Base-by-base conservation (phyloP, 1,284 basidiomycete genomes). In the Peniophora sp. region DNA sequence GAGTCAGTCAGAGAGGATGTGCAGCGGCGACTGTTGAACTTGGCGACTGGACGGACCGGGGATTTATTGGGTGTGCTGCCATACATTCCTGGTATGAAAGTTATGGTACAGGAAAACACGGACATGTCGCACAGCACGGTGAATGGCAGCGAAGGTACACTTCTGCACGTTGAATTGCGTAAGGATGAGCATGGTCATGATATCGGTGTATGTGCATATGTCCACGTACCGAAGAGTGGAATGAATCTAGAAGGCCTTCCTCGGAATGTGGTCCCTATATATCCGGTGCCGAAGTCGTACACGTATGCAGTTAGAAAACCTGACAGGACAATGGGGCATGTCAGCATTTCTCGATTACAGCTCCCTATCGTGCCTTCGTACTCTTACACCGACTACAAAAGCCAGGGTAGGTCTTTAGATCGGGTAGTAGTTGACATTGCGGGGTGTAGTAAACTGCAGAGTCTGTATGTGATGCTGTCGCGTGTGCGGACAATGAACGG, bases 361-460 rank as follows among this genome's bases (percentile, higher is more conserved):
- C 23, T 61, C 2, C 60, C 58, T 16, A 11, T 61, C 10, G 54
- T 61, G 16, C 55, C 51, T 1, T 58, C 54, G 5, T 61, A 59
- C 45, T 51, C 55, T 3, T 58, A 55, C 50, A 59, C 58, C 2
- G 51, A 59, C 12, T 59, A 61, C 34, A 61, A 61, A 36, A 57
- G 56, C 14, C 60, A 61, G 48, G 59, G 58, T 10, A 53, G 57
- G 2, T 54, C 60, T 0, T 36, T 61, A 12, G 47, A 57, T 45
- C 35, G 19, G 14, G 58, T 50, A 8, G 48, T 52, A n/a, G 51
- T 61, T n/a, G 58, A 61, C 43, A 43, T 61, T 0, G 57, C 58
- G 17, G 55, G 58, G 22, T 55, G 51, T 20, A 16, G 45, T 36
- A 49, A 50, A 0, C 52, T 57, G 17, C 54, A 58, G 8, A 52